phyloP scores from a whole-genome alignment of 2,329 filamentous ascomycete species.

The Hortaea werneckii region DNA sequence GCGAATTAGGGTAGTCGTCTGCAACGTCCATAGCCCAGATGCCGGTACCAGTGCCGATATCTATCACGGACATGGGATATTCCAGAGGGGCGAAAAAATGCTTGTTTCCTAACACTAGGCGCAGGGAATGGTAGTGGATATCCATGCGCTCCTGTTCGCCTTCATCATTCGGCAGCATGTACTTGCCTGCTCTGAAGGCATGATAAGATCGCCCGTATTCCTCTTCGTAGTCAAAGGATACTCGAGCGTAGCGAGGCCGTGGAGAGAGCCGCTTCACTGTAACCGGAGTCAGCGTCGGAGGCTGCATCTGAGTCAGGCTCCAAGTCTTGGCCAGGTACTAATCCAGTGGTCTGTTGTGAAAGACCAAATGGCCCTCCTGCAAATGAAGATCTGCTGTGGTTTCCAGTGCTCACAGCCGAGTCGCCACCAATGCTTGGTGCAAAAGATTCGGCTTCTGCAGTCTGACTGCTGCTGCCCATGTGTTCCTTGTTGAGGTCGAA shows the following conservation, averaged over 20 bases:
- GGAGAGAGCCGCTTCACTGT: constrained; percentile 7
- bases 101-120: constrained; percentile 8
- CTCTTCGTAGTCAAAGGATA: constrained; percentile 13
- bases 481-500: too few relatives aligned
- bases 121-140: constrained; percentile 12
- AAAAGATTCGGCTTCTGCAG: not conserved
- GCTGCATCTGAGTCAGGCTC: not conserved
- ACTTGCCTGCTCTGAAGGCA: constrained; percentile 11
- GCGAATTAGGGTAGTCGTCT: constrained; percentile 13
- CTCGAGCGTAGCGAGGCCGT: constrained; percentile 13
- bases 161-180: constrained; percentile 21
- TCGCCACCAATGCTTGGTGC: not conserved
- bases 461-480: too few relatives aligned
- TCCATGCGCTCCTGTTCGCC: constrained; percentile 16
- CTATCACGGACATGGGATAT: constrained; percentile 8
- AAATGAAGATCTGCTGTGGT: too few relatives aligned
- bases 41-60: constrained; percentile 8
- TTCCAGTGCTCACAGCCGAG: not conserved
- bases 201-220: constrained; percentile 17
- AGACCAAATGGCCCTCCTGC: too few relatives aligned
- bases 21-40: constrained; percentile 27
- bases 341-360: not conserved
- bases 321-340: not conserved
- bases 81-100: constrained; percentile 8
- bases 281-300: constrained; percentile 9